Evolutionary conservation across 116 monocot species (phyloP), one percentile per base, ranked within the genome.

Genomic region (Posidonia oceanica): DNA sequence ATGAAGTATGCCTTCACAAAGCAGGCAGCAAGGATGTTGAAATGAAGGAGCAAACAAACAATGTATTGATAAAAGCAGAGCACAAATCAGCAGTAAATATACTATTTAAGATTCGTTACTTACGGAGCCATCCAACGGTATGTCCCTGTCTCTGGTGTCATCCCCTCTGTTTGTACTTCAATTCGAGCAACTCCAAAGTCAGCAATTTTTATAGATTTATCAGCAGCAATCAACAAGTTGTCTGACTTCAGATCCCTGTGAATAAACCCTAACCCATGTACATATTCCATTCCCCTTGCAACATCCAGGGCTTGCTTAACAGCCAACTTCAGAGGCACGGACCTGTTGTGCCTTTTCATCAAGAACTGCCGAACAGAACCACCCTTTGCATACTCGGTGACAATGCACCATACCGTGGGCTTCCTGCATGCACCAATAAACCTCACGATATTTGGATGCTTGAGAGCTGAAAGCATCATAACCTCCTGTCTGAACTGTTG

Each of bases 111-210:
- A 14, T n/a, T 23, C 13, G 51, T 37, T 59, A 86, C 96, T 97
- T 80, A 97, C 96, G 96, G 96, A 63, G 96, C 96, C 96, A 97
- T 97, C 96, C 96, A 97, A 8, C 96, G 89, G 55, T 97, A 97
- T 1, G 96, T 97, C 67, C 96, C 96, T 4, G 92, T 97, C 71
- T 97, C 92, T 5, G 96, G 96, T 1, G 96, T 97, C 96, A 97
- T 97, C 52, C 96, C 96, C 64, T 97, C 89, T 11, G 96, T 87
- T 72, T 97, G 77, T 44, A 97, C 89, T 75, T 91, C 96, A 51
- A 97, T 97, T 38, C 92, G 80, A 1, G 92, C 96, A 29, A 97
- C 91, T 23, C 96, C 96, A 71, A 97, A 97, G 64, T 97, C 96
- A 39, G 96, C 96, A 81, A 97, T 97, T 69, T 97, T 97, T 21